A percentile compares a stretch with the other conserved stretches of the same genome.
phyloP scores from a whole-genome alignment of 352 stramenopile genomes.

The Thraustochytrium sp. region DNA sequence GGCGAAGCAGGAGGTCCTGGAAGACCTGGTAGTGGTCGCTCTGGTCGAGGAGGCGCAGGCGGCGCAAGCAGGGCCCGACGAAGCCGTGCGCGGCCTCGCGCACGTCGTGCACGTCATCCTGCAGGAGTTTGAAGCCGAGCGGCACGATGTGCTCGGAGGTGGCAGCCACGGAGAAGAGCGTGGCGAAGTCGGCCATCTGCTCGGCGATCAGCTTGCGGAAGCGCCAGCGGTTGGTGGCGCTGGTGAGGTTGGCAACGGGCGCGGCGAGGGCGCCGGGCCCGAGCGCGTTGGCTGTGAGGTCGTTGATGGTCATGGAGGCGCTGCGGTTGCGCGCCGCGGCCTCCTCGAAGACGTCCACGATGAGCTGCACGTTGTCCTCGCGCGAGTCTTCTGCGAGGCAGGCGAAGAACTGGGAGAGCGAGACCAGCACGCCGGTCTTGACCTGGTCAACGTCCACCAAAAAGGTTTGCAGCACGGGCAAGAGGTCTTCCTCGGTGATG shows the following conservation, averaged over 20 bases:
- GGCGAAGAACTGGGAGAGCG: slow-evolving; percentile 74
- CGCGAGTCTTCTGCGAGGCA: slow-evolving; percentile 64
- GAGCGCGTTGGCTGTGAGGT: not conserved
- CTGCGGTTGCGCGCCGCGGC: not conserved
- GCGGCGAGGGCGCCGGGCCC: not conserved
- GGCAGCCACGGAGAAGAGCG: not conserved
- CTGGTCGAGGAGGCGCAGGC: slow-evolving; percentile 4
- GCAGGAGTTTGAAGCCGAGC: not conserved
- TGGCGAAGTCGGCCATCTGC: not conserved
- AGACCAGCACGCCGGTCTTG: slow-evolving; percentile 67
- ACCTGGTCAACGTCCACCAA: slow-evolving; percentile 65
- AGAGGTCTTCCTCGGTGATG: slow-evolving; percentile 68
- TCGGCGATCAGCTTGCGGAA: not conserved
- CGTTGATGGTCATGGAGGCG: slow-evolving; percentile 9
- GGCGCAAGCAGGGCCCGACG: slow-evolving; percentile 13
- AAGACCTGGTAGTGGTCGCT: slow-evolving; percentile 34
- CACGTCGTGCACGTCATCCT: slow-evolving; percentile 11
- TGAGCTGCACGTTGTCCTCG: slow-evolving; percentile 68
- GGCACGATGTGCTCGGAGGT: not conserved
- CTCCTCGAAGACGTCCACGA: slow-evolving; percentile 51
- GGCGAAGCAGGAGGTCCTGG: not conserved
- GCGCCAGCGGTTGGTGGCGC: not conserved
- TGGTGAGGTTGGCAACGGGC: not conserved
- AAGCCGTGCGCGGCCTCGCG: not conserved
- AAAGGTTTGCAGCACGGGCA: slow-evolving; percentile 72